These are phyloP conservation scores for Triangularia verruculosa DNA, from an alignment of 2,329 filamentous ascomycete species.

Conservation along the genomic window DNA sequence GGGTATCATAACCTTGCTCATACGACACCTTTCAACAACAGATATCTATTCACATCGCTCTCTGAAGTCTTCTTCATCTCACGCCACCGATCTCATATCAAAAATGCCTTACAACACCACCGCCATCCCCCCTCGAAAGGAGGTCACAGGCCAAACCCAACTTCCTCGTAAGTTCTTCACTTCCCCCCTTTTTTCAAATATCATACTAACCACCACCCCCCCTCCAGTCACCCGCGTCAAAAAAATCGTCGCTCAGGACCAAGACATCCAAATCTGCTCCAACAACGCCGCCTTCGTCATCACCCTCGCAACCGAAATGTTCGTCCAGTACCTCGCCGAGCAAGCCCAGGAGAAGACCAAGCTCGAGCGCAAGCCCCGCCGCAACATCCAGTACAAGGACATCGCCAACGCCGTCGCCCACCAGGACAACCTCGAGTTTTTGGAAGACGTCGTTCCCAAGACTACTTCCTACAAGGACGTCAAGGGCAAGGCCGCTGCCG, in stretches of 20 bases:
- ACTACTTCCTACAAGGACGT: slow-evolving; percentile 77
- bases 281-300: slow-evolving; percentile 95
- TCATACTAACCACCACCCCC: not conserved
- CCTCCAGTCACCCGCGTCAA: slow-evolving; percentile 91
- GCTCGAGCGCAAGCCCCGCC: slow-evolving; percentile 83
- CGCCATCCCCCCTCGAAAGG: slow-evolving; percentile 74
- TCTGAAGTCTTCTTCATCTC: not conserved
- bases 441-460: slow-evolving; percentile 84
- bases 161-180: slow-evolving; percentile 70
- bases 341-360: slow-evolving; percentile 87
- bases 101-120: slow-evolving; percentile 88
- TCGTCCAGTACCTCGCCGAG: slow-evolving; percentile 85
- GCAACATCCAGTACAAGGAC: slow-evolving; percentile 95
- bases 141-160: slow-evolving; percentile 79
- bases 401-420: slow-evolving; percentile 82
- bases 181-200: slow-evolving; percentile 10
- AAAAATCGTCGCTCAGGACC: slow-evolving; percentile 87
- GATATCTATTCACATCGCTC: not conserved
- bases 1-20: too few relatives aligned
- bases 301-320: slow-evolving; percentile 90
- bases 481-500: slow-evolving; percentile 60
- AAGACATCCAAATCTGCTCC: slow-evolving; percentile 80
- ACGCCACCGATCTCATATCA: slow-evolving; percentile 5
- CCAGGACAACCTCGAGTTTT: slow-evolving; percentile 91
- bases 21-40: not conserved